Percentiles rank a stretch among this genome's conserved stretches.
phyloP scores from a whole-genome alignment of 1,284 basidiomycete species.

The Pseudozyma flocculosa region DNA sequence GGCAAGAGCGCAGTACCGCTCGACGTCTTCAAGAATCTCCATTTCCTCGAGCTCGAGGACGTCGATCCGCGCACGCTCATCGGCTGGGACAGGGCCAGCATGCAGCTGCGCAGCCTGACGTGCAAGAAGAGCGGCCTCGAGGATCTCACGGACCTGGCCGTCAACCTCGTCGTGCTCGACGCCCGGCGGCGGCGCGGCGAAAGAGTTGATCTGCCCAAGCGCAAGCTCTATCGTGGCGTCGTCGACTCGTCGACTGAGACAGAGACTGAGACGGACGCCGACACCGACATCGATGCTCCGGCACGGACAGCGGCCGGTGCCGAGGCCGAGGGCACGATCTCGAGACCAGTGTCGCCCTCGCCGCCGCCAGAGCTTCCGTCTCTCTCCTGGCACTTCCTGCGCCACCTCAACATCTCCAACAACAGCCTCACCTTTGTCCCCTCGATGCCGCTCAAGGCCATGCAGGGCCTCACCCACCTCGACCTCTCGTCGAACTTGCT shows the following conservation, averaged over 20 bases:
- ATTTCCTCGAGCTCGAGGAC: conserved; percentile 71
- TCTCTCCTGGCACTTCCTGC: conserved; percentile 75
- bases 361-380: conserved; percentile 63
- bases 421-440: conserved; percentile 82
- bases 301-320: neutral
- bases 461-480: conserved; percentile 61
- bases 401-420: conserved; percentile 74
- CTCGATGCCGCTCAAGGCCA: conserved; percentile 59
- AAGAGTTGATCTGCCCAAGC: neutral
- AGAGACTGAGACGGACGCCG: neutral
- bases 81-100: conserved; percentile 78
- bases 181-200: conserved; percentile 50
- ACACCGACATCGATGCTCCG: neutral
- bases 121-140: conserved; percentile 76
- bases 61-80: conserved; percentile 79
- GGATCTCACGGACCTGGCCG: conserved; percentile 77
- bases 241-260: neutral
- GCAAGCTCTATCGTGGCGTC: neutral
- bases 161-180: conserved; percentile 74
- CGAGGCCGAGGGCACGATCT: too few relatives aligned
- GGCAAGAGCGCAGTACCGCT: conserved; percentile 75
- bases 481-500: conserved; percentile 60
- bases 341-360: conserved; percentile 60
- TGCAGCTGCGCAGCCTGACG: conserved; percentile 71
- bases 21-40: conserved; percentile 78